These are phyloP conservation scores for Thoreauomyces humboldtii DNA, from an alignment of 192 early-diverging fungal genomes.

Conservation along the genomic window DNA sequence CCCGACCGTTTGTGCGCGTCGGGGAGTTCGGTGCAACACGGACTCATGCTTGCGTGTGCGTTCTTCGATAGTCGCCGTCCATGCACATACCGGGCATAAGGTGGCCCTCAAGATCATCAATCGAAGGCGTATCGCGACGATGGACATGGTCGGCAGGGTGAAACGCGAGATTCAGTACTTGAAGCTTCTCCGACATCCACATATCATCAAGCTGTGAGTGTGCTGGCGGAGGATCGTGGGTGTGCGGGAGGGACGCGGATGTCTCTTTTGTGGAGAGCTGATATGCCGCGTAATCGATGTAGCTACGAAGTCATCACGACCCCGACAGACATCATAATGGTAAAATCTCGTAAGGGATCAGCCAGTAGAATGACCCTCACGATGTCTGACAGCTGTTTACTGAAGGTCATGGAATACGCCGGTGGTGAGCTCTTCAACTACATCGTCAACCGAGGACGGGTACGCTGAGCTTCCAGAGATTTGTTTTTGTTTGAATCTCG, in stretches of 20 bases:
- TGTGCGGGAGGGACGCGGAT: background rate
- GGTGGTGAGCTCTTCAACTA: slow-evolving; percentile 96
- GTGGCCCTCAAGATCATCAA: slow-evolving; percentile 98
- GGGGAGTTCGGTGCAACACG: slow-evolving; percentile 12
- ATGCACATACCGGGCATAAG: slow-evolving; percentile 91
- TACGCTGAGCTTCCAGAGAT: too few relatives aligned
- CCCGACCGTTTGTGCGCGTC: too few relatives aligned
- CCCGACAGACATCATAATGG: slow-evolving; percentile 95
- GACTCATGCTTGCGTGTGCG: too few relatives aligned
- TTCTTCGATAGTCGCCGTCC: slow-evolving; percentile 79
- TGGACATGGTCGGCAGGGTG: slow-evolving; percentile 93
- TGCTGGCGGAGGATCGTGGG: background rate
- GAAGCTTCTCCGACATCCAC: slow-evolving; percentile 90
- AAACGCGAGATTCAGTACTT: slow-evolving; percentile 98
- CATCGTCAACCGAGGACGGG: slow-evolving; percentile 76
- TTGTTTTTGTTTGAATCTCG: too few relatives aligned
- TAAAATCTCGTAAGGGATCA: slow-evolving; percentile 49
- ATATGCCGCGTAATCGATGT: too few relatives aligned
- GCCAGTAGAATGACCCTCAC: slow-evolving; percentile 56
- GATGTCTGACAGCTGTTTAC: slow-evolving; percentile 71
- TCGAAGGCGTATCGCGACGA: slow-evolving; percentile 83
- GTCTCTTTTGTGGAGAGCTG: background rate
- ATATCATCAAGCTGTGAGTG: slow-evolving; percentile 94
- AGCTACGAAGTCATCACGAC: slow-evolving; percentile 97
- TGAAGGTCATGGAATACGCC: slow-evolving; percentile 83